Percentiles rank a stretch among this genome's conserved stretches.
Evolutionary conservation across 345 rosid species (phyloP).

Genomic region (Arabidopsis thaliana): DNA sequence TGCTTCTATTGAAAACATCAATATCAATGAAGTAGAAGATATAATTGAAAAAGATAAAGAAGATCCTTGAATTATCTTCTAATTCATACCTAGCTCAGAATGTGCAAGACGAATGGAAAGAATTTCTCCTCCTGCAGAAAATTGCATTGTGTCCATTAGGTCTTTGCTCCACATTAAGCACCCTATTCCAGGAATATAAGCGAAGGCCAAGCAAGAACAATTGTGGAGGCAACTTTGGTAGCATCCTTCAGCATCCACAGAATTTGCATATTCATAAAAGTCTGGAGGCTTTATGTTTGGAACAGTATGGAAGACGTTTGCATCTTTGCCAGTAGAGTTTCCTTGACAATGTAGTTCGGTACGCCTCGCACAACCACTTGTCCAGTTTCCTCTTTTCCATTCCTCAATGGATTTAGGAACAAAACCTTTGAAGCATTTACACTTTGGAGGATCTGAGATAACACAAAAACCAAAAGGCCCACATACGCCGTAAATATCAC

Average conservation of each 20-base stretch:
- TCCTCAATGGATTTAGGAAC: slow-evolving; percentile 27
- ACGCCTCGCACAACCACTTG: slow-evolving; percentile 30
- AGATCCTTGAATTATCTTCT: neutral
- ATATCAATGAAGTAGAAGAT: neutral
- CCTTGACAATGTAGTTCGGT: slow-evolving; percentile 14
- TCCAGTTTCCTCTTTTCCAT: slow-evolving; percentile 19
- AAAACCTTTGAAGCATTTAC: slow-evolving; percentile 35
- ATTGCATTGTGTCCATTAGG: slow-evolving; percentile 25
- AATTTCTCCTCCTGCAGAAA: slow-evolving; percentile 8
- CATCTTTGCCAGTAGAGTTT: slow-evolving; percentile 10
- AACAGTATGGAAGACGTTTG: slow-evolving; percentile 9
- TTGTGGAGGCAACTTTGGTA: slow-evolving; percentile 15
- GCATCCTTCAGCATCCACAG: slow-evolving; percentile 2
- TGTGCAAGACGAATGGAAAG: slow-evolving; percentile 32
- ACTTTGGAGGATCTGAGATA: neutral
- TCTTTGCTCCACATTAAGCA: slow-evolving; percentile 28
- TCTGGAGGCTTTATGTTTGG: slow-evolving; percentile 37
- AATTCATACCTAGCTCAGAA: slow-evolving; percentile 25
- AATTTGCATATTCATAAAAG: neutral
- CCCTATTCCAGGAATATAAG: slow-evolving; percentile 28
- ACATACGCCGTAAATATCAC: slow-evolving; percentile 19
- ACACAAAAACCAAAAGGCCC: slow-evolving; percentile 30
- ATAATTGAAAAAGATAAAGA: neutral
- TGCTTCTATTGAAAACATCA: neutral
- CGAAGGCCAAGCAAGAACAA: slow-evolving; percentile 43